phyloP scores from a whole-genome alignment of 805 yeast species.

The Yamadazyma philogaea region DNA sequence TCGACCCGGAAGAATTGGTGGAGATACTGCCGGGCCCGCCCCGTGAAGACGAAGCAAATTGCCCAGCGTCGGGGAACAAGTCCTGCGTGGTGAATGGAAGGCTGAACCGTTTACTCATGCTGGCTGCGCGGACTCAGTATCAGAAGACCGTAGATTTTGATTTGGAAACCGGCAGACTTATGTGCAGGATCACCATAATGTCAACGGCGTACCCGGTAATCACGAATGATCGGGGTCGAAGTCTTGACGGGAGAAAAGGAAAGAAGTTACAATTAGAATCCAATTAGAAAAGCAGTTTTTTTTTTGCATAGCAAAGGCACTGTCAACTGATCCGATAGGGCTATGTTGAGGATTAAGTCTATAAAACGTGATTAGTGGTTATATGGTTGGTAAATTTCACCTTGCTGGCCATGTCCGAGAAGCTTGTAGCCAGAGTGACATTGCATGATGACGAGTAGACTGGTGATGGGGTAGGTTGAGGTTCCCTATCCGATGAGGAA shows the following conservation, averaged over 20 bases:
- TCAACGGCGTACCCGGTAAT: too few species aligned
- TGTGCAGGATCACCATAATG: too few species aligned
- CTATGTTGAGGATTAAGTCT: background rate
- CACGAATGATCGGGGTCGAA: too few species aligned
- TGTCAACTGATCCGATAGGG: too few species aligned
- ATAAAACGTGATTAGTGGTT: background rate
- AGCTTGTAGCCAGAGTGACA: conserved; percentile 8
- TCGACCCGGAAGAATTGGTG: conserved; percentile 5
- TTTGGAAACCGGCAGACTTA: background rate
- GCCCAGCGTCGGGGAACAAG: conserved; percentile 30
- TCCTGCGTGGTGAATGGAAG: conserved; percentile 44
- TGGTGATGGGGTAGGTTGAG: background rate
- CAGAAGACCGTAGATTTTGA: background rate
- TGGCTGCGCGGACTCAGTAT: background rate
- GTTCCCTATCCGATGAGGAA: background rate
- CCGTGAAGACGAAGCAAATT: conserved; percentile 17
- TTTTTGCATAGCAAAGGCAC: too few species aligned
- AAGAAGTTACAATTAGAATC: too few species aligned
- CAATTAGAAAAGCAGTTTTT: too few species aligned
- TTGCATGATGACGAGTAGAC: conserved; percentile 9
- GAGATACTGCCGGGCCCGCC: conserved; percentile 23
- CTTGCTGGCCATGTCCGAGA: conserved; percentile 12
- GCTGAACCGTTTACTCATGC: conserved; percentile 28
- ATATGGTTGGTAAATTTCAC: conserved; percentile 6
- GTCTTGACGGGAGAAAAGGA: too few species aligned